phyloP scores from a whole-genome alignment of 371 early-diverging fungal species.

The Mucor circinelloides region DNA sequence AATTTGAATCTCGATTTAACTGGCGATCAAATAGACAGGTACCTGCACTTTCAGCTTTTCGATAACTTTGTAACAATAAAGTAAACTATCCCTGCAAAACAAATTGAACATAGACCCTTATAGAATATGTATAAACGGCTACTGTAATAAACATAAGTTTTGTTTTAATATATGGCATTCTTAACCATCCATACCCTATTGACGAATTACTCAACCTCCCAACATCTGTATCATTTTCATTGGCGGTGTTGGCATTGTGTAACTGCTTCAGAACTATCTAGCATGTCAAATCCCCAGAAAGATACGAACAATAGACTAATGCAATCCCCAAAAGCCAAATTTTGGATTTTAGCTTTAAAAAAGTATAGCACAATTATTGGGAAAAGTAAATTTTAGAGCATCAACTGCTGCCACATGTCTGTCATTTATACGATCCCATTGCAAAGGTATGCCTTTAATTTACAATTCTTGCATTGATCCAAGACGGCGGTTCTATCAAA shows the following conservation, averaged over 20 bases:
- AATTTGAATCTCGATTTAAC: neutral
- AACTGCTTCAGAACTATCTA: neutral
- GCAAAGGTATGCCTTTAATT: no score
- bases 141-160: neutral
- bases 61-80: neutral
- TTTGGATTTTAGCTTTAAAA: neutral
- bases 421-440: no score
- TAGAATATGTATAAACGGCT: neutral
- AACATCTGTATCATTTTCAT: neutral
- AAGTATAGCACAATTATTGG: no score
- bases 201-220: neutral
- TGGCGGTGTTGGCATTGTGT: no score
- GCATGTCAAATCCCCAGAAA: neutral
- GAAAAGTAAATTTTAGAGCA: no score
- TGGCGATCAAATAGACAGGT: neutral
- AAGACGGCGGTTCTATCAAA: no score
- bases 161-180: neutral
- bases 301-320: neutral
- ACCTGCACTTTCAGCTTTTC: neutral
- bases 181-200: neutral
- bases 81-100: neutral
- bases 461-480: no score
- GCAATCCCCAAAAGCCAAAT: neutral
- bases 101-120: no score
- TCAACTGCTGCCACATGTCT: no score